Evolutionary conservation across 2,329 filamentous ascomycete species (phyloP).

Genomic region (Zarea fungicola): DNA sequence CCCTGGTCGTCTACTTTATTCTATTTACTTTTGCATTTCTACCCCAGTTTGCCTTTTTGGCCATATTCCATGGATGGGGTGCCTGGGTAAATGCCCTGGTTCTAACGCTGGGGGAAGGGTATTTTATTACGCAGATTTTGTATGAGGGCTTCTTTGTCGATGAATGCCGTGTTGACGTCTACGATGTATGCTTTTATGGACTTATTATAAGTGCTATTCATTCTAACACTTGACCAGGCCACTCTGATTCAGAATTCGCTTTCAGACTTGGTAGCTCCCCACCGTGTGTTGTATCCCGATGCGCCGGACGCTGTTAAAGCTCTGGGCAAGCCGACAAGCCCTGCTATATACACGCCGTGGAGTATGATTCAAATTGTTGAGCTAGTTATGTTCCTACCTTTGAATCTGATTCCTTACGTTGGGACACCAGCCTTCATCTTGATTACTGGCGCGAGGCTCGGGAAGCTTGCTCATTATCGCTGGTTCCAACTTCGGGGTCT

Average conservation of each 20-base stretch:
- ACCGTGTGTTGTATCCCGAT: slow-evolving; percentile 61
- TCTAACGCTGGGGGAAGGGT: slow-evolving; percentile 76
- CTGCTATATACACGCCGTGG: slow-evolving; percentile 80
- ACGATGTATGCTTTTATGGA: slow-evolving; percentile 60
- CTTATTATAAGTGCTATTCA: slow-evolving; percentile 10
- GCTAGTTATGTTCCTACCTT: slow-evolving; percentile 69
- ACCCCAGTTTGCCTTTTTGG: slow-evolving; percentile 82
- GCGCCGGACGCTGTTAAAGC: slow-evolving; percentile 69
- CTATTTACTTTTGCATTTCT: slow-evolving; percentile 86
- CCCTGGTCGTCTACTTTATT: slow-evolving; percentile 73
- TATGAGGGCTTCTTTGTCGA: slow-evolving; percentile 82
- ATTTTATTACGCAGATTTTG: slow-evolving; percentile 63
- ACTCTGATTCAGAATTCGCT: slow-evolving; percentile 72
- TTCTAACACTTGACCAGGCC: slow-evolving; percentile 35
- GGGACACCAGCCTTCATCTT: slow-evolving; percentile 83
- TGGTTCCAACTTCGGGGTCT: slow-evolving; percentile 80
- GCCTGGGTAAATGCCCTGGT: slow-evolving; percentile 91
- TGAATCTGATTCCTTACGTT: slow-evolving; percentile 81
- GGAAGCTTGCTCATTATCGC: slow-evolving; percentile 84
- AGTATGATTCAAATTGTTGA: slow-evolving; percentile 87
- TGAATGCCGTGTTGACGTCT: slow-evolving; percentile 72
- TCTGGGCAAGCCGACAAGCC: slow-evolving; percentile 73
- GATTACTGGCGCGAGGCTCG: slow-evolving; percentile 79
- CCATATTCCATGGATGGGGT: slow-evolving; percentile 78
- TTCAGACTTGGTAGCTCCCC: slow-evolving; percentile 60